Evolutionary conservation across 345 rosid genomes (phyloP).

Genomic region (Boechera stricta): DNA sequence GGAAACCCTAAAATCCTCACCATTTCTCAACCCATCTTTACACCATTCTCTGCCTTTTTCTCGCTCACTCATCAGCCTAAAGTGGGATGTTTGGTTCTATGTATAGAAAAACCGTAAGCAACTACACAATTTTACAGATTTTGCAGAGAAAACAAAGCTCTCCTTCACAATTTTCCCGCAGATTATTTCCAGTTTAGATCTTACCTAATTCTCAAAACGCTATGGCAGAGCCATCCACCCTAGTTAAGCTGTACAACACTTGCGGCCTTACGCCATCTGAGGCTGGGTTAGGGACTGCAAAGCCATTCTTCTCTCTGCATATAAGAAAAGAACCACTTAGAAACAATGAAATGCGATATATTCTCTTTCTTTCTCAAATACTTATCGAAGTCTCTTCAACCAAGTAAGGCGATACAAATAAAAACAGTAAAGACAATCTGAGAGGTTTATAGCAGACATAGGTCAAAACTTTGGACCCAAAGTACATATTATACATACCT

Average conservation of each 20-base stretch:
- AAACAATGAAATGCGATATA: background rate
- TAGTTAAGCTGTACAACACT: slow-evolving; percentile 43
- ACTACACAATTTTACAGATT: slow-evolving; percentile 73
- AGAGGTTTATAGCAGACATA: background rate
- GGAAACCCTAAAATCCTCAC: slow-evolving; percentile 51
- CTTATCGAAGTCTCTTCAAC: background rate
- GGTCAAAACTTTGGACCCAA: background rate
- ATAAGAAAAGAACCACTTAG: background rate
- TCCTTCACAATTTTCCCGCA: slow-evolving; percentile 41
- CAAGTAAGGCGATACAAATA: background rate
- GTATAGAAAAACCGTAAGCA: slow-evolving; percentile 57
- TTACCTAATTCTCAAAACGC: slow-evolving; percentile 45
- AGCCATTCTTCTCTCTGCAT: slow-evolving; percentile 44
- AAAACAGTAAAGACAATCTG: background rate
- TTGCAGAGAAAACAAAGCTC: slow-evolving; percentile 55
- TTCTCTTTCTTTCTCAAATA: background rate
- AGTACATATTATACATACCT: slow-evolving; percentile 55
- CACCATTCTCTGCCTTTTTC: slow-evolving; percentile 51
- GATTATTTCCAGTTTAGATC: slow-evolving; percentile 49
- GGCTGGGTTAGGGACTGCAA: slow-evolving; percentile 27
- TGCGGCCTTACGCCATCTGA: slow-evolving; percentile 24
- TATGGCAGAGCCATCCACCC: slow-evolving; percentile 44
- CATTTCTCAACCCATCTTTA: slow-evolving; percentile 52
- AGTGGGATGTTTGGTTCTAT: slow-evolving; percentile 50
- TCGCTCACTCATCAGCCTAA: slow-evolving; percentile 46